Percentiles rank a stretch among this genome's conserved stretches.
phyloP scores from a whole-genome alignment of 225 moss, liverwort and hornwort genomes.

The Straminergon stramineum region DNA sequence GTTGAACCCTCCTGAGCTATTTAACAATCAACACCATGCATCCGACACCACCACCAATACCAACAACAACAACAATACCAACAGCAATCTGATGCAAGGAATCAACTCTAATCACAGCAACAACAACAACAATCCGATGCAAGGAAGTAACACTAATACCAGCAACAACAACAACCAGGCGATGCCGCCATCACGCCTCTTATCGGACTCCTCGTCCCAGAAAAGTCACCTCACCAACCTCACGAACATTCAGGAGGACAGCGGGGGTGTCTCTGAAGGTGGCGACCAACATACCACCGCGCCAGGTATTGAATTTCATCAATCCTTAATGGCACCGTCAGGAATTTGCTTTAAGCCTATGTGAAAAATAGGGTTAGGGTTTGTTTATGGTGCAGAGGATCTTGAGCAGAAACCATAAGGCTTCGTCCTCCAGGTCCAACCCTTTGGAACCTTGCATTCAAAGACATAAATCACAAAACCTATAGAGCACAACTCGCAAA shows the following conservation, averaged over 20 bases:
- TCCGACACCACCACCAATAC: neutral
- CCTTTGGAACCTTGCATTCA: neutral
- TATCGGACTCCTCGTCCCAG: conserved; percentile 63
- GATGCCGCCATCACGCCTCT: conserved; percentile 22
- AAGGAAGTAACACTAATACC: neutral
- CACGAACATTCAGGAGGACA: conserved; percentile 36
- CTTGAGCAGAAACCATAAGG: neutral
- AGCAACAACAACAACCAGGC: neutral
- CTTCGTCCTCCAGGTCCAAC: no score
- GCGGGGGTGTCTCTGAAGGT: conserved; percentile 23
- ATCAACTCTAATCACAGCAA: neutral
- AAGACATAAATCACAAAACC: neutral
- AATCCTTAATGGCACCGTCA: neutral
- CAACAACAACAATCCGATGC: neutral
- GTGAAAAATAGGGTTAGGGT: neutral
- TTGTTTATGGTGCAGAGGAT: neutral
- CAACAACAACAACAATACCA: neutral
- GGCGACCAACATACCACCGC: neutral
- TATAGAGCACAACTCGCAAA: neutral
- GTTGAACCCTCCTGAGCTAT: conserved; percentile 69
- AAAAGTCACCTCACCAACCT: conserved; percentile 63
- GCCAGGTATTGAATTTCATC: conserved; percentile 3
- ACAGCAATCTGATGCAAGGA: neutral
- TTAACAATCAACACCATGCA: conserved; percentile 12
- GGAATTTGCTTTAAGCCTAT: neutral